Conservation (phyloP, 805 yeast species). For the Hanseniaspora guilliermondii region DNA sequence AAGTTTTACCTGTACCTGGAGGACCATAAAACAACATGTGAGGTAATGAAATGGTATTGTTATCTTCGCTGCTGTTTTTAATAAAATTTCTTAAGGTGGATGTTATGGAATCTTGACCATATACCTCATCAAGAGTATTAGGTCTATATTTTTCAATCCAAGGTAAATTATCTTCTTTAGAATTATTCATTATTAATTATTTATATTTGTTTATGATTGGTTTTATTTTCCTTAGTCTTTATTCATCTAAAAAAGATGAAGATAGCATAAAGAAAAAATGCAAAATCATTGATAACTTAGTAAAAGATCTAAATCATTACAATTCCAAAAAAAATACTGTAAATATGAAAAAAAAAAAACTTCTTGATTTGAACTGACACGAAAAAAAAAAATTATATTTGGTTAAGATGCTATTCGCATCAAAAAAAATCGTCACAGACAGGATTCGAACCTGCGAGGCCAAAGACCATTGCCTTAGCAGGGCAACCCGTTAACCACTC, state of each 20-base stretch:
- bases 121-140: slow-evolving; percentile 63
- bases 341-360: background rate
- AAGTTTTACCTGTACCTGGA: slow-evolving; percentile 89
- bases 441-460: slow-evolving; percentile 15
- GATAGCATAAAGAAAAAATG: too few species aligned
- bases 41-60: slow-evolving; percentile 43
- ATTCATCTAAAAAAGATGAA: too few species aligned
- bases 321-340: background rate
- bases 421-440: slow-evolving; percentile 11
- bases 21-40: slow-evolving; percentile 91
- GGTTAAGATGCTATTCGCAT: too few species aligned
- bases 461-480: slow-evolving; percentile 15
- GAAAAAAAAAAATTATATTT: background rate
- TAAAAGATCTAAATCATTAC: too few species aligned
- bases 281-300: too few species aligned
- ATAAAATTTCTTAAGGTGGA: slow-evolving; percentile 77
- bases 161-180: slow-evolving; percentile 41
- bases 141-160: slow-evolving; percentile 98
- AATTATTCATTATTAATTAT: background rate
- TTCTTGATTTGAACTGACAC: background rate
- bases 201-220: too few species aligned
- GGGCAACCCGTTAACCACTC: slow-evolving; percentile 15
- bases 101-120: slow-evolving; percentile 82
- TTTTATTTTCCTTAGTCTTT: too few species aligned
- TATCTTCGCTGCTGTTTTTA: slow-evolving; percentile 39